Conservation (phyloP, 1,284 basidiomycete genomes). For the Erythrobasidium hasegawianum region DNA sequence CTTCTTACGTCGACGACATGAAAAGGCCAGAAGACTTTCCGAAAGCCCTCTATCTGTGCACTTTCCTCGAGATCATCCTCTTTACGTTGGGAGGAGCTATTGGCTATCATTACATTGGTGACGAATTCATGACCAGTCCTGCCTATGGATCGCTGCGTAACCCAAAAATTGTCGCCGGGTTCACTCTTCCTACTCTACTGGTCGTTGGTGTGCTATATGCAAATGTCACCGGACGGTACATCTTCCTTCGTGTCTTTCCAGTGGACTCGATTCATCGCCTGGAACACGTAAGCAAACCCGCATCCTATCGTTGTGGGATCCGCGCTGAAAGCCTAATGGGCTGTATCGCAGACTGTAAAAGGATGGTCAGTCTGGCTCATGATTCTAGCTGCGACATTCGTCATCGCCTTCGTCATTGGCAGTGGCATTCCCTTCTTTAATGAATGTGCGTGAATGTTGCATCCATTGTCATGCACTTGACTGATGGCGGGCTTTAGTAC, state of each 20-base stretch:
- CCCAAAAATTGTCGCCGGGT: constrained; percentile 40
- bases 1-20: constrained; percentile 53
- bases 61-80: constrained; percentile 58
- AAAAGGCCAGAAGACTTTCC: constrained; percentile 58
- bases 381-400: constrained; percentile 59
- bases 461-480: neutral
- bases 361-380: constrained; percentile 61
- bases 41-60: constrained; percentile 51
- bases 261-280: constrained; percentile 36
- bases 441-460: constrained; percentile 38
- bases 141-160: constrained; percentile 29
- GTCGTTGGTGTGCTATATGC: constrained; percentile 51
- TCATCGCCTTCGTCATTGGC: constrained; percentile 60
- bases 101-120: constrained; percentile 58
- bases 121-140: constrained; percentile 27
- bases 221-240: constrained; percentile 54
- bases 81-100: constrained; percentile 62
- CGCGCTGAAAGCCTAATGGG: no score
- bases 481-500: neutral
- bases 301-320: no score
- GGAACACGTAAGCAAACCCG: constrained; percentile 38
- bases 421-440: constrained; percentile 54
- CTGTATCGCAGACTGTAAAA: constrained; percentile 57
- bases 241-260: constrained; percentile 56
- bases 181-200: constrained; percentile 57